Evolutionary conservation across 1,284 basidiomycete species (phyloP).

Genomic region (Tausonia pullulans): DNA sequence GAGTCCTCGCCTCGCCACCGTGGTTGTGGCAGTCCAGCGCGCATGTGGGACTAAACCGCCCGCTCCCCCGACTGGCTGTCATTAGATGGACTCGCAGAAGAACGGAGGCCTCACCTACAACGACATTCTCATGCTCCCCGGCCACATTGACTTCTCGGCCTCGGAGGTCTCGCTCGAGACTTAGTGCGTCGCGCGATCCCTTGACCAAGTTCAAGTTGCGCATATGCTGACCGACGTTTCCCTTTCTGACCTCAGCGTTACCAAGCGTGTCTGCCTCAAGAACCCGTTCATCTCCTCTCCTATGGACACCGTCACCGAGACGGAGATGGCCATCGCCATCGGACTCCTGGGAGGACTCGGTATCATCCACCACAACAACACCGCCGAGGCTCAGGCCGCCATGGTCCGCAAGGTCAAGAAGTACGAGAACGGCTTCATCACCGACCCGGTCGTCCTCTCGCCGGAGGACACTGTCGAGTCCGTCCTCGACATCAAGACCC

Average conservation of each 20-base stretch:
- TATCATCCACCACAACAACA: slow-evolving; percentile 97
- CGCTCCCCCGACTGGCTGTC: background rate
- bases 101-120: slow-evolving; percentile 97
- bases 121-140: slow-evolving; percentile 86
- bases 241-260: slow-evolving; percentile 43
- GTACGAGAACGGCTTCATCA: slow-evolving; percentile 97
- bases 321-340: slow-evolving; percentile 91
- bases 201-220: background rate
- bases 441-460: slow-evolving; percentile 79
- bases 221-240: background rate
- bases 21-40: background rate
- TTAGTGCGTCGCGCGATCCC: slow-evolving; percentile 26
- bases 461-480: slow-evolving; percentile 72
- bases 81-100: slow-evolving; percentile 64
- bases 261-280: slow-evolving; percentile 83
- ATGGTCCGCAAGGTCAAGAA: slow-evolving; percentile 98
- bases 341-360: slow-evolving; percentile 95
- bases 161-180: slow-evolving; percentile 69
- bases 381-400: slow-evolving; percentile 74
- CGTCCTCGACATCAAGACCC: slow-evolving; percentile 84
- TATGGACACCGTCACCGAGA: slow-evolving; percentile 99
- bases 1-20: background rate
- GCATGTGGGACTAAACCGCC: background rate
- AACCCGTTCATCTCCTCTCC: slow-evolving; percentile 96
- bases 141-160: slow-evolving; percentile 82